phyloP scores from a whole-genome alignment of 2,329 filamentous ascomycete genomes.

The Aspergillus texensis region DNA sequence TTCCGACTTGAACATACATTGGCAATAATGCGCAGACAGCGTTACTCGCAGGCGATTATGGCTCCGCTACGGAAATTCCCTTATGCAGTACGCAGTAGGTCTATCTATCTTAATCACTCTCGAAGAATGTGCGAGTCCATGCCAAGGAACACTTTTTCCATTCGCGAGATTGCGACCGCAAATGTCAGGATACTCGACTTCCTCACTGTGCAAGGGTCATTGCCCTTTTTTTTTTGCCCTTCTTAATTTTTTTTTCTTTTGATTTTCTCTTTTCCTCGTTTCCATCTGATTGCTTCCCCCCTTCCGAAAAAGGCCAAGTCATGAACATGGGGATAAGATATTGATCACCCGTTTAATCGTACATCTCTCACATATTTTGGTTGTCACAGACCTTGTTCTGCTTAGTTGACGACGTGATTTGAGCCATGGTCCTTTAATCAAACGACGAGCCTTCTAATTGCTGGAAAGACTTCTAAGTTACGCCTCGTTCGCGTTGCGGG shows the following conservation, averaged over 20 bases:
- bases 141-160: neutral
- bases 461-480: constrained; percentile 10
- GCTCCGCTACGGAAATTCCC: neutral
- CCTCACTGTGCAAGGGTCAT: neutral
- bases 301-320: neutral
- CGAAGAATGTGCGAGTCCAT: no score
- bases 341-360: constrained; percentile 1
- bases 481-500: constrained; percentile 11
- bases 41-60: neutral
- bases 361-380: constrained; percentile 9
- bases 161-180: neutral
- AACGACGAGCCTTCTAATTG: constrained; percentile 8
- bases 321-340: neutral
- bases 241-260: neutral
- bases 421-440: constrained; percentile 12
- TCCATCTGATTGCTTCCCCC: neutral
- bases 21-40: constrained; percentile 1
- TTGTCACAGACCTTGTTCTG: constrained; percentile 7
- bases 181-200: neutral
- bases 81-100: neutral
- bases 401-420: constrained; percentile 1
- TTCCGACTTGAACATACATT: constrained; percentile 2
- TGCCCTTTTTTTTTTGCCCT: neutral
- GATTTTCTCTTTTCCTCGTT: neutral
- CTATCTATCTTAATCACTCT: neutral